Percentiles rank a stretch among this genome's conserved stretches.
These are phyloP conservation scores for Gautieria morchelliformis DNA, from an alignment of 768 basidiomycete species.

Conservation along the genomic window DNA sequence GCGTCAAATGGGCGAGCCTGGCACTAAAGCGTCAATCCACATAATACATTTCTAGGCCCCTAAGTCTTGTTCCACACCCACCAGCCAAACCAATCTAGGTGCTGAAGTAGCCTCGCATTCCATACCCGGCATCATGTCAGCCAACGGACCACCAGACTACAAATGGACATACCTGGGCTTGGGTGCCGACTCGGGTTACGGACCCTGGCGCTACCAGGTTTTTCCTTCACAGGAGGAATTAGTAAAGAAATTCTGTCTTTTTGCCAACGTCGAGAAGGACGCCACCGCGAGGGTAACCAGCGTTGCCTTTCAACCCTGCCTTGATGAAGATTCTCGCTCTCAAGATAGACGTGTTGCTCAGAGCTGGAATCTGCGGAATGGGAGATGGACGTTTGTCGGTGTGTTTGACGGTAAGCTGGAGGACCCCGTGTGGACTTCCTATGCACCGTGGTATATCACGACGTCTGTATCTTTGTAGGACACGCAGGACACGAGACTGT, in stretches of 20 bases:
- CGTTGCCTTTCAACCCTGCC: slow-evolving; percentile 57
- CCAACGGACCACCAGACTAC: neutral
- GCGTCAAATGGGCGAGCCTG: too few relatives aligned
- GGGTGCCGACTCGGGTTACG: neutral
- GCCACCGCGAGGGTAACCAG: slow-evolving; percentile 16
- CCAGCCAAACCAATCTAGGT: too few relatives aligned
- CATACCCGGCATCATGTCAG: neutral
- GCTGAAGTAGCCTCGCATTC: too few relatives aligned
- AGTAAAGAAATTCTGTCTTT: neutral
- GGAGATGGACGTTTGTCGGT: slow-evolving; percentile 54
- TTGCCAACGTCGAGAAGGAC: neutral
- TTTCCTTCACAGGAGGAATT: neutral
- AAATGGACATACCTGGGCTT: slow-evolving; percentile 2
- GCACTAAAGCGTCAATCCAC: too few relatives aligned
- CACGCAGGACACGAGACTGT: slow-evolving; percentile 64
- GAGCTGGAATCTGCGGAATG: slow-evolving; percentile 44
- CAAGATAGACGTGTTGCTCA: slow-evolving; percentile 60
- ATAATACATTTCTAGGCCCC: too few relatives aligned
- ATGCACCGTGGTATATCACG: neutral
- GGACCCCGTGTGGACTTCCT: slow-evolving; percentile 7
- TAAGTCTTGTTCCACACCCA: too few relatives aligned
- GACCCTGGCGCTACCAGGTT: neutral
- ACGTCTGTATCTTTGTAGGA: slow-evolving; percentile 28
- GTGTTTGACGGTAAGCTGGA: slow-evolving; percentile 54
- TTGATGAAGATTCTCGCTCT: slow-evolving; percentile 32